Evolutionary conservation across 805 yeast genomes (phyloP), one percentile per base, ranked within the genome.

Genomic region (Candida qinlingensis): DNA sequence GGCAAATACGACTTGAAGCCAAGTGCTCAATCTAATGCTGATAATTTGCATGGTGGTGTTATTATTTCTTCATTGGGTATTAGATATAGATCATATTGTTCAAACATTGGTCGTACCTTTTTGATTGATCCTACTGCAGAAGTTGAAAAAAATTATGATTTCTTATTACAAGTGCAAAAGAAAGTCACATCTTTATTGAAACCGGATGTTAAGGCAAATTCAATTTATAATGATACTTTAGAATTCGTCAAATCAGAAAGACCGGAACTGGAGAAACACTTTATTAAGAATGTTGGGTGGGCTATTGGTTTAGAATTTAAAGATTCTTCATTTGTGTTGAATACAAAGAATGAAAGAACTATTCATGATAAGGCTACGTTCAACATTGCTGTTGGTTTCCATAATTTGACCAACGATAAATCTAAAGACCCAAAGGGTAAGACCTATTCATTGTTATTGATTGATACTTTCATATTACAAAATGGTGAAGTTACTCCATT

Each of bases 301-400:
- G 73, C 87, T 49, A 83, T 87, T 48, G 98, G 98, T 50, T 76
- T 92, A 52, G 97, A 89, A 60, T 88, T 87, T 61, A 78, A 96
- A 67, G 97, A 90, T 65, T 75, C 91, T 0, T 71, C 83, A 3
- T 80, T 87, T 54, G 74, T 89, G 13, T 70, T 92, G 46, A 87
- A 85, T 60, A 74, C 79, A 28, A 90, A 87, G 59, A 85, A 81
- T 64, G 86, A 83, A 37, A 74, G 92, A 55, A 68, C 64, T 26
- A 69, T 92, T 44, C 75, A 75, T 50, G 85, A 82, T 50, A 92
- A 91, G 39, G 83, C 88, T 57, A 81, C 88, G 25, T 76, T 89
- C 46, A 81, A 87, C 40, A 68, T 92, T 49, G 81, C 87, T 3
- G 68, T 91, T 52, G 97, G 97, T 2, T 87, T 90, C 66, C 79